Evolutionary conservation across 23 red algal species (phyloP), one percentile per base, ranked within the genome.

Genomic region (Gracilaria vermiculophylla): DNA sequence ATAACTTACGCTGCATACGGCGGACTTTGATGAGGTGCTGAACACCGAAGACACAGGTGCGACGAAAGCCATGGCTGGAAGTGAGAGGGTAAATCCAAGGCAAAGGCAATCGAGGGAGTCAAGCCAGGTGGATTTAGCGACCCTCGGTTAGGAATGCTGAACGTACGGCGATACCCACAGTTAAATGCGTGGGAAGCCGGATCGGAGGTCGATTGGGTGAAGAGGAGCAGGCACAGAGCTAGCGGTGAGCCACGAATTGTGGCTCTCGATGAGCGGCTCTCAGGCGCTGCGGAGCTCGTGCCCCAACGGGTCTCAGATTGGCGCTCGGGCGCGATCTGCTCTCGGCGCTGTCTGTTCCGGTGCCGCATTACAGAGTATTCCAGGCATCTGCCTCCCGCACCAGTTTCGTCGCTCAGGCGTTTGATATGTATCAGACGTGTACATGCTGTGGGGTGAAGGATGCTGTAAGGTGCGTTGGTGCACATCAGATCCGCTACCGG

Each of bases 1-100:
- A 32, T 12, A 55, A 79, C 76, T 79, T 79, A 79, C 76, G 53
- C 45, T 79, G 76, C 76, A 79, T 10, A 79, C 76, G 34, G 76
- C 36, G 76, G 76, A 79, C 76, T 79, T 79, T 6, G 67, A 73
- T 42, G 76, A 57, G 76, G 76, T 79, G 76, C 25, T 58, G 34
- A 79, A 79, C 21, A 79, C 76, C 45, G 76, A 54, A 19, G 76
- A 79, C 21, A 79, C 76, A 3, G 76, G 76, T 39, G 76, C 76
- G 49, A 79, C 76, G 76, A 79, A 79, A 35, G 76, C 76, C 76
- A 79, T 79, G 43, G 31, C 27, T 6, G 31, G 21, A 28, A 28
- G 48, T 27, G 2, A 49, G 27, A 1, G 17, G 42, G 11, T 19
- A 73, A 73, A 73, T 19, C 25, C 36, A 73, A 73, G 37, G 47